Conservation (phyloP, 257 asterid species). For the Ocimum tenuiflorum region DNA sequence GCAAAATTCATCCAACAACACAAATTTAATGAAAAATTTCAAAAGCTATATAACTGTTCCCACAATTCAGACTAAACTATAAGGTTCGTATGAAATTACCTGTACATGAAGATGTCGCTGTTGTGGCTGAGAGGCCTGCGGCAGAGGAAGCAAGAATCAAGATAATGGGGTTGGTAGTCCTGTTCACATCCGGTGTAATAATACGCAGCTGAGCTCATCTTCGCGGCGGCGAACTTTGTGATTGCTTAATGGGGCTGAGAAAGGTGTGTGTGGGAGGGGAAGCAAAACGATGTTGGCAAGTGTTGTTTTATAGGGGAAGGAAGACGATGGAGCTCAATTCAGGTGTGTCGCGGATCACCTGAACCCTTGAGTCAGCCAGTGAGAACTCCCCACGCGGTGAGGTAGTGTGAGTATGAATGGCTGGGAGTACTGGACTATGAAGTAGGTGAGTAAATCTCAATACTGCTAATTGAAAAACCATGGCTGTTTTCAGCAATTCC, state of each 20-base stretch:
- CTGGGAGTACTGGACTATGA: neutral
- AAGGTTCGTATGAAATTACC: too few relatives aligned
- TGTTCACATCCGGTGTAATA: slow-evolving; percentile 46
- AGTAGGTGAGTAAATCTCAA: neutral
- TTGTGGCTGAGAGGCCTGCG: slow-evolving; percentile 49
- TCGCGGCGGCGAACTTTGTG: neutral
- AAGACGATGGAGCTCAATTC: neutral
- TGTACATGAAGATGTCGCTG: slow-evolving; percentile 92
- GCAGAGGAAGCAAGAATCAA: slow-evolving; percentile 78
- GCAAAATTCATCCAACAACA: slow-evolving; percentile 18
- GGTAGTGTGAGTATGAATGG: neutral
- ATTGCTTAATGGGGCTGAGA: neutral
- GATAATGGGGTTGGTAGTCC: slow-evolving; percentile 63
- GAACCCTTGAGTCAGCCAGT: neutral
- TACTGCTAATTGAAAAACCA: slow-evolving; percentile 10
- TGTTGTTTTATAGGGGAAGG: slow-evolving; percentile 27
- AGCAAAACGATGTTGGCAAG: neutral
- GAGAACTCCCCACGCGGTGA: neutral
- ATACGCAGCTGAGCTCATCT: slow-evolving; percentile 40
- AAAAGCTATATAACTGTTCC: too few relatives aligned
- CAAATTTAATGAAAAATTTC: too few relatives aligned
- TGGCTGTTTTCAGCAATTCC: slow-evolving; percentile 27
- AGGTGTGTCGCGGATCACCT: slow-evolving; percentile 19
- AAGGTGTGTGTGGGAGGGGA: slow-evolving; percentile 21
- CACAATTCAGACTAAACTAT: too few relatives aligned